Base-by-base conservation (phyloP, 2,329 filamentous ascomycete species). In the Chrysoporthe austroafricana region DNA sequence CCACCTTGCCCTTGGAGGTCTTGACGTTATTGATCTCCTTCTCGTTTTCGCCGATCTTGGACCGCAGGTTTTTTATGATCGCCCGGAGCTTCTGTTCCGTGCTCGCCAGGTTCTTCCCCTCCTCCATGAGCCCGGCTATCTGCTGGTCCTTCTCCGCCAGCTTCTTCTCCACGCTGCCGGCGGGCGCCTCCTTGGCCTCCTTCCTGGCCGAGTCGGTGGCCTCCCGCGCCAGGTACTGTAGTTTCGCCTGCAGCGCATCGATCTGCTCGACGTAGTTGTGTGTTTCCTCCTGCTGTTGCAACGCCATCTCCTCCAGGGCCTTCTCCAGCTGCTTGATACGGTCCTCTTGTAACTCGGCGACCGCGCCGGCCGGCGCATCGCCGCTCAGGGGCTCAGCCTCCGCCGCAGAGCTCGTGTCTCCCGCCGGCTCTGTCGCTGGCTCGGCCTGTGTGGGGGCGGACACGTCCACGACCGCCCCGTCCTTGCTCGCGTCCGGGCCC, bases 111-210 rank as follows among this genome's bases (percentile, higher is more conserved):
- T 91, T 94, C 73, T 96, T 92, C 0, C 96, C 96, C 80, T 99
- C 96, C 73, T 97, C 91, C 84, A 99, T 91, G 14, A 99, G 82
- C 59, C 94, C 82, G 2, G 94, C 93, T 73, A 98, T 96, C 76
- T 92, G 92, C 73, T 95, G 90, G 73, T 98, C 94, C 75, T 94
- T 97, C 74, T 97, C 94, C 1, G 93, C 91, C 16, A 98, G 78
- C 75, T 92, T 94, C 77, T 90, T 92, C 71, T 97, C 92, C 1
- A 84, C 67, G 66, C 89, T 92, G 6, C 91, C 91, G 0, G 86
- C 76, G 2, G 86, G 81, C 0, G 91, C 88, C 34, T 84, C 81
- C n/a, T 85, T 80, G 2, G 88, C 89, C 7, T 89, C 85, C 72
- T 88, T 87, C 74, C 90, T 91, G 1, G 96, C 93, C 0, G 90